These are phyloP conservation scores for Pestalotiopsis sp. DNA, from an alignment of 2,329 filamentous ascomycete genomes.

Conservation along the genomic window DNA sequence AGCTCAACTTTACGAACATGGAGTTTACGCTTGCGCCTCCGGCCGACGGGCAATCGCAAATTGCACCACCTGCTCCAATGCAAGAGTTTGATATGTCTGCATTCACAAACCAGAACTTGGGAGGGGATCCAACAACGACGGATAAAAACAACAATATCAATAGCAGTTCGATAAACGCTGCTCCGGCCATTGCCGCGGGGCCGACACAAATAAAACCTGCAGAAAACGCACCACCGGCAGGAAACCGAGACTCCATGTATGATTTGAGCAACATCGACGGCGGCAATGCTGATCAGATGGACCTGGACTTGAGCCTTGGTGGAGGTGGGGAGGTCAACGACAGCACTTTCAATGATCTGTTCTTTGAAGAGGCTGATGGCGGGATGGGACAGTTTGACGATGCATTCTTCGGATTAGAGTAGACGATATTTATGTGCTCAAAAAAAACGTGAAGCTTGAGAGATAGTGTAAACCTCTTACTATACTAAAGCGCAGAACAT, in stretches of 20 bases:
- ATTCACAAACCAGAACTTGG: conserved; percentile 33
- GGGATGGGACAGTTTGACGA: conserved; percentile 51
- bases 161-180: not conserved
- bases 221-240: conserved; percentile 13
- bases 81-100: conserved; percentile 48
- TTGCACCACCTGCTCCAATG: conserved; percentile 35
- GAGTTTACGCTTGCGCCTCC: conserved; percentile 55
- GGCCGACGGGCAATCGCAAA: conserved; percentile 29
- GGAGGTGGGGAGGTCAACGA: conserved; percentile 36
- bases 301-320: conserved; percentile 43
- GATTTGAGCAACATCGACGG: conserved; percentile 40
- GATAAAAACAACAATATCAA: conserved; percentile 15
- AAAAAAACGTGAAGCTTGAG: no score
- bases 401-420: conserved; percentile 44
- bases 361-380: conserved; percentile 42
- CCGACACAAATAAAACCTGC: conserved; percentile 17
- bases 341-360: conserved; percentile 55
- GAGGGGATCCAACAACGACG: conserved; percentile 24
- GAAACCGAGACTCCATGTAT: conserved; percentile 50
- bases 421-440: no score
- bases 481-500: no score
- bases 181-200: conserved; percentile 12
- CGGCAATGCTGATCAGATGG: conserved; percentile 36
- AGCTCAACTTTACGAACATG: conserved; percentile 59
- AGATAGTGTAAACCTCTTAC: no score